Conservation (phyloP, 768 basidiomycete genomes). For the Suillus fuscotomentosus region DNA sequence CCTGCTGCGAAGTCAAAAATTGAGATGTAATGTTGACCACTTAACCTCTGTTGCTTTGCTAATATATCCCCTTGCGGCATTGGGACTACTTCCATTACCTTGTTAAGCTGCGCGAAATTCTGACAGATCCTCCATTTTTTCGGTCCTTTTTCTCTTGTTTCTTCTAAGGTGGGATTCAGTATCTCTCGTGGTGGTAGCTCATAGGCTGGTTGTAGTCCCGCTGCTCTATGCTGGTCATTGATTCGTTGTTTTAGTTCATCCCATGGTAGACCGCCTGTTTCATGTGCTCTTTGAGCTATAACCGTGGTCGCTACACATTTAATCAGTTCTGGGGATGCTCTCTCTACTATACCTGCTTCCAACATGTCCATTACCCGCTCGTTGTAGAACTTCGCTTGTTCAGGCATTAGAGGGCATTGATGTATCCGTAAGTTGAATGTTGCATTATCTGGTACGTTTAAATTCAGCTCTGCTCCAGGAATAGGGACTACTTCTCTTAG, state of each 20-base stretch:
- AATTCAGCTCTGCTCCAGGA: neutral
- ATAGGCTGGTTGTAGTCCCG: neutral
- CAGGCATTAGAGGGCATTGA: neutral
- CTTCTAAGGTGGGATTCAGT: neutral
- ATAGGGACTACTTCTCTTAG: slow-evolving; percentile 37
- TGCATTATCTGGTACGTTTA: neutral
- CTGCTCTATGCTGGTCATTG: slow-evolving; percentile 25
- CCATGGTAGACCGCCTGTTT: neutral
- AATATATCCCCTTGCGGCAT: slow-evolving; percentile 39
- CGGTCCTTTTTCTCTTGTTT: neutral
- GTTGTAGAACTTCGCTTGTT: slow-evolving; percentile 1
- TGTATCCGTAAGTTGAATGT: neutral
- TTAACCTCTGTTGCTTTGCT: slow-evolving; percentile 34
- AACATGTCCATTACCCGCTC: neutral
- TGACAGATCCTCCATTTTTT: slow-evolving; percentile 30
- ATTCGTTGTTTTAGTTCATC: slow-evolving; percentile 15
- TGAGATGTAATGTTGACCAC: too few species aligned
- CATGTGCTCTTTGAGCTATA: slow-evolving; percentile 32
- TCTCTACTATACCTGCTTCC: neutral
- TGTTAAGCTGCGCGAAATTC: slow-evolving; percentile 25
- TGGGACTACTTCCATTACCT: slow-evolving; percentile 25
- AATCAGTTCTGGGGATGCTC: neutral
- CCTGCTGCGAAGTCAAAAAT: too few species aligned
- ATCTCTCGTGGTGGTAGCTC: neutral
- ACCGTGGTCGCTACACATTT: slow-evolving; percentile 19